Conservation (phyloP, 2,329 filamentous ascomycete genomes). For the Tricladium varicosporioides region DNA sequence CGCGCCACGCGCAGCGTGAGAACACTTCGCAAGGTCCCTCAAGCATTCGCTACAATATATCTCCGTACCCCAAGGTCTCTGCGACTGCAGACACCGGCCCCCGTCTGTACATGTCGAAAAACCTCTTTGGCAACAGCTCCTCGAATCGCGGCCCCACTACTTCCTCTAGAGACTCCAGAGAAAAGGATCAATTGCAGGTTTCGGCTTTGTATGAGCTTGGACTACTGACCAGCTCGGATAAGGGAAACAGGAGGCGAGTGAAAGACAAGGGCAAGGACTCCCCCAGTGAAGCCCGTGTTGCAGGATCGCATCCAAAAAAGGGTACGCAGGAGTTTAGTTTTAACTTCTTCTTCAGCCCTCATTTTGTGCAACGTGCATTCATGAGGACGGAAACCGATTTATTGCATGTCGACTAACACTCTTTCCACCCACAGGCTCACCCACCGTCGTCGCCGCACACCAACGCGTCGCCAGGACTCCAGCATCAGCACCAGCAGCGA, state of each 20-base stretch:
- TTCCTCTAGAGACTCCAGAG: conserved; percentile 15
- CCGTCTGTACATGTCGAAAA: conserved; percentile 28
- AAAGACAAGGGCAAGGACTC: conserved; percentile 27
- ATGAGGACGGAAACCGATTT: not conserved
- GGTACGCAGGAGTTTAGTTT: conserved; percentile 24
- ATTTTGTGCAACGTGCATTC: not conserved
- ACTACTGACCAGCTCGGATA: conserved; percentile 28
- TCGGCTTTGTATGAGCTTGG: conserved; percentile 34
- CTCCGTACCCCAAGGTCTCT: not conserved
- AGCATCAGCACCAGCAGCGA: conserved; percentile 10
- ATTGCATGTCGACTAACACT: conserved; percentile 15
- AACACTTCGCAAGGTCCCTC: no score
- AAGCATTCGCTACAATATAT: no score
- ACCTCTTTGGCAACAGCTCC: conserved; percentile 21
- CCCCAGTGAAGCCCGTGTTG: conserved; percentile 29
- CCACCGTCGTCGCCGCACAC: conserved; percentile 8
- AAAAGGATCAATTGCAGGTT: conserved; percentile 26
- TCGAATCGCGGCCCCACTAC: conserved; percentile 2
- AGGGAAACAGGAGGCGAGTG: conserved; percentile 30
- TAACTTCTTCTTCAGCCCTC: not conserved
- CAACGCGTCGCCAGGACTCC: conserved; percentile 10
- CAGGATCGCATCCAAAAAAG: conserved; percentile 30
- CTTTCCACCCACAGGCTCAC: conserved; percentile 12
- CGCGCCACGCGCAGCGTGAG: no score
- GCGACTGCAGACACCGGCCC: conserved; percentile 1